phyloP scores from a whole-genome alignment of 108 stramenopile genomes.

The Chaetoceros muelleri region DNA sequence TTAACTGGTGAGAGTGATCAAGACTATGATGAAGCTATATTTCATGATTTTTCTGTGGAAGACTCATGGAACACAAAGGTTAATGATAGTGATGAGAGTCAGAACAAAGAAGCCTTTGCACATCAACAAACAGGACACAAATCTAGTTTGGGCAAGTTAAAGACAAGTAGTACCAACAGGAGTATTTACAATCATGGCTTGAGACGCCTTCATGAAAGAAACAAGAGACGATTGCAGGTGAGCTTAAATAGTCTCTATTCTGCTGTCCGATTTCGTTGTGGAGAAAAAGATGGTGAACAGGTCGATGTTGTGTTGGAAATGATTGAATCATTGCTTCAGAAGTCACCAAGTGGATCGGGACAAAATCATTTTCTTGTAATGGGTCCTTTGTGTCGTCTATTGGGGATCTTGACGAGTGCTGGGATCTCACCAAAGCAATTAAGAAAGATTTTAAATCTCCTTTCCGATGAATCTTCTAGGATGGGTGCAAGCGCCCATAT shows the following conservation, averaged over 20 bases:
- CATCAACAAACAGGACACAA: no score
- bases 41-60: not conserved
- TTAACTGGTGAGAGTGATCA: slow-evolving; percentile 40
- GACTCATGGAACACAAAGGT: no score
- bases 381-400: slow-evolving; percentile 38
- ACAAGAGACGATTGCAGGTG: not conserved
- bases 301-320: not conserved
- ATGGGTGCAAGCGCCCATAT: slow-evolving; percentile 26
- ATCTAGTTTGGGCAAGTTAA: no score
- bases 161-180: no score
- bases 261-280: slow-evolving; percentile 2
- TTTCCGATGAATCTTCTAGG: not conserved
- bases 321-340: not conserved
- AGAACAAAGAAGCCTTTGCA: no score
- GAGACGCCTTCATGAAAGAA: not conserved
- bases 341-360: not conserved
- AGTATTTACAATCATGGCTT: not conserved
- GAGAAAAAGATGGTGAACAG: not conserved
- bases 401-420: slow-evolving; percentile 40
- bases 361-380: slow-evolving; percentile 19
- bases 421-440: slow-evolving; percentile 32
- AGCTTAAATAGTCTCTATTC: not conserved
- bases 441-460: slow-evolving; percentile 27
- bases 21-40: slow-evolving; percentile 42
- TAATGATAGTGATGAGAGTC: no score